Evolutionary conservation across 257 asterid species (phyloP).

Genomic region (Salvia rosmarinus): DNA sequence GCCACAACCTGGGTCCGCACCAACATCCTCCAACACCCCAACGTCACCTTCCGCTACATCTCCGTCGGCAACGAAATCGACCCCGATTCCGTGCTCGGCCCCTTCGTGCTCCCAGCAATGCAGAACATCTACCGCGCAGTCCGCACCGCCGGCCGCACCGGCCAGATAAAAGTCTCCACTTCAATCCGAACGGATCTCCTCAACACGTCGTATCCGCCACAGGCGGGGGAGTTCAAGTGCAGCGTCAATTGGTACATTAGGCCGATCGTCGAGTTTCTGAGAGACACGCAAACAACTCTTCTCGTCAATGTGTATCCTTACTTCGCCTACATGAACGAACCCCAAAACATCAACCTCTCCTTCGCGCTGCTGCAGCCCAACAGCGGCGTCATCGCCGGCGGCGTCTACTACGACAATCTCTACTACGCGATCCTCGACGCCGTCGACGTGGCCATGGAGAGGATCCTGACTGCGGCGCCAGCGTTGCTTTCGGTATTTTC

Average conservation of each 20-base stretch:
- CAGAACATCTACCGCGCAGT: conserved; percentile 22
- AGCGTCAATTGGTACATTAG: neutral
- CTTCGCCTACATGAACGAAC: neutral
- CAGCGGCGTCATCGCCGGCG: neutral
- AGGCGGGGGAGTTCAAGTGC: neutral
- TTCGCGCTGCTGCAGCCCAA: conserved; percentile 9
- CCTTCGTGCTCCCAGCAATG: conserved; percentile 35
- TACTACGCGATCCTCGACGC: conserved; percentile 5
- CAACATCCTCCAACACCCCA: neutral
- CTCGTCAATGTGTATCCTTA: conserved; percentile 1
- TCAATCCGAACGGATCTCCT: neutral
- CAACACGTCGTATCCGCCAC: conserved; percentile 19
- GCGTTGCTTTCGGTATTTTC: neutral
- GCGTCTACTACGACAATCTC: conserved; percentile 6
- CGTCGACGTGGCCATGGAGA: neutral
- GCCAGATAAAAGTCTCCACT: conserved; percentile 30
- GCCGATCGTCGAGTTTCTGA: conserved; percentile 11
- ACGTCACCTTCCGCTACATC: conserved; percentile 22
- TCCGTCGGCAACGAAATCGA: conserved; percentile 41
- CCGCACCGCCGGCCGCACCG: neutral
- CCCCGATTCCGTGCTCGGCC: conserved; percentile 6
- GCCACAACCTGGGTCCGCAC: neutral
- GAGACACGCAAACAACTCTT: neutral
- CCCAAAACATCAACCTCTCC: neutral
- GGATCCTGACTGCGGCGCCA: neutral